Evolutionary conservation across 2,329 filamentous ascomycete species (phyloP), one percentile per base, ranked within the genome.

Genomic region (Rasamsonia emersonii): DNA sequence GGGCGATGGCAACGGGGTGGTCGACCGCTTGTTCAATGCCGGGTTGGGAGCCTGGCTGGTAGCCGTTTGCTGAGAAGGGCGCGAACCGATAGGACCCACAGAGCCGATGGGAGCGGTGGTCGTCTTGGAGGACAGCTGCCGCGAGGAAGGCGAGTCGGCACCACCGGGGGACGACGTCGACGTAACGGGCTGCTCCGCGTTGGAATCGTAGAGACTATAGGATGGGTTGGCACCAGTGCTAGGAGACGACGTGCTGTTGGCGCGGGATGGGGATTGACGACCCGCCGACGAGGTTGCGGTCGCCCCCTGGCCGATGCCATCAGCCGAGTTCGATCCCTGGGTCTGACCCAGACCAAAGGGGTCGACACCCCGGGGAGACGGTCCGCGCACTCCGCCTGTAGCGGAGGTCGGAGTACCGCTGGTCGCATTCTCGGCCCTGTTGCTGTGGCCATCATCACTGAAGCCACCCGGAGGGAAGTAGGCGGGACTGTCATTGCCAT

Each of bases 61-160:
- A 18, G 59, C 62, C n/a, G 74, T 62, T 19, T 68, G 71, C 23
- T 70, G 73, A 11, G 75, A 71, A 3, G 89, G 89, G 26, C 91
- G 81, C 36, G 89, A 95, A 42, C 91, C 91, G 47, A 96, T 96
- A 11, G 91, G 89, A 14, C 86, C 89, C 32, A 96, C 86, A 4
- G 82, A 70, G 36, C 71, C 72, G 30, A 67, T 58, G 40, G 71
- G 68, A 29, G 65, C 66, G 40, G 73, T 56, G 62, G 66, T 38
- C 59, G 57, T 43, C 38, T 64, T 71, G 18, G 68, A 63, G 21
- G 77, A 71, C 32, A 77, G 71, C 41, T 77, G 72, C 35, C 71
- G 64, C 25, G 78, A 77, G 33, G 86, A 83, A 24, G 86, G 83
- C 5, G 86, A 93, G 30, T 62, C 59, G n/a, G 57, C 53, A 24